Evolutionary conservation across 352 stramenopile genomes (phyloP), one percentile per base, ranked within the genome.

Genomic region (Globisporangium paroecandrum): DNA sequence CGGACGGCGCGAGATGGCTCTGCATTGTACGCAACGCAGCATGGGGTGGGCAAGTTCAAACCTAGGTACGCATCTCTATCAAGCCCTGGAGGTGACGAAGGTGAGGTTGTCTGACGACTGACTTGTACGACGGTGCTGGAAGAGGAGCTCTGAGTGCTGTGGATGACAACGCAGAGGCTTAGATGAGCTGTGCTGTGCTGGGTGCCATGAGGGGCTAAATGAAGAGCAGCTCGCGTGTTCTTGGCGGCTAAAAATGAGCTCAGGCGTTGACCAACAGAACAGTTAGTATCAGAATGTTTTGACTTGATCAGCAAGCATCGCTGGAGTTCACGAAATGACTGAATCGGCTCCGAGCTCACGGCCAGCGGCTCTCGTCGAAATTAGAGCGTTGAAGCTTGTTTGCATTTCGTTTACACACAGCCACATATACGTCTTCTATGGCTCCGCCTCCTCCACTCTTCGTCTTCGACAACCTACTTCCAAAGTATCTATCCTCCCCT

Each of bases 1-100:
- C 75, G 18, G 84, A 79, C 59, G 82, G 79, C 29, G 84, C 77
- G 67, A 92, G 75, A 55, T 80, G 84, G 53, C 77, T 74, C 49
- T 72, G 51, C 66, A 71, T 71, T 4, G 12, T 53, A 3, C 0
- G 9, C 22, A 8, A 15, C n/a, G 32, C 4, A 34, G 34, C 34
- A 62, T 62, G 32, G 12, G 15, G 54, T 22, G 15, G 27, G 27
- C 43, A 51, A 3, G 32, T 9, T 36, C 32, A 36, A 51, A 29
- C 18, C 18, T n/a, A 51, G 43, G 15, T 5, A 22, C 6, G 43
- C 43, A 1, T 20, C 18, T 12, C 43, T 10, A 4, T 2, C 41
- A 51, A n/a, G 43, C 18, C 43, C 43, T n/a, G 15, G 43, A 51
- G 43, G 18, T 22, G 18, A 22, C 43, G 27, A 29, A 2, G 27